Evolutionary conservation across 2,329 filamentous ascomycete genomes (phyloP).

Genomic region (Alternaria sp.): DNA sequence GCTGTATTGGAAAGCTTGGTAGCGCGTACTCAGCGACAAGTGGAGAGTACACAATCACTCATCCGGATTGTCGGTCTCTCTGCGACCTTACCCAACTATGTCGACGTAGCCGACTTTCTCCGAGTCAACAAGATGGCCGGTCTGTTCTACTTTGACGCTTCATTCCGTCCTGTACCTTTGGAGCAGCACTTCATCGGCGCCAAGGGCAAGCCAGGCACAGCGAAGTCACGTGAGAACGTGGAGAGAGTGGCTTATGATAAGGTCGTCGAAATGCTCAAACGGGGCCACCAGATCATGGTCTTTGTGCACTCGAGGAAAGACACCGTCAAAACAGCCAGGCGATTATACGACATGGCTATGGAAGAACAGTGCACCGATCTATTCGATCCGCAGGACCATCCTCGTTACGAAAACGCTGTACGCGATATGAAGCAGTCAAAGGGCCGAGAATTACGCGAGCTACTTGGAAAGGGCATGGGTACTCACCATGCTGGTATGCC

Average conservation of each 20-base stretch:
- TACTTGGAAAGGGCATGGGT: slow-evolving; percentile 88
- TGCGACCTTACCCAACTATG: slow-evolving; percentile 93
- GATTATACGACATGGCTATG: slow-evolving; percentile 82
- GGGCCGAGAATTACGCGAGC: slow-evolving; percentile 84
- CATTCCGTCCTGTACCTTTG: slow-evolving; percentile 92
- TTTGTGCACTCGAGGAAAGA: slow-evolving; percentile 98
- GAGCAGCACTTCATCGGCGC: slow-evolving; percentile 98
- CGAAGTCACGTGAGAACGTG: slow-evolving; percentile 84
- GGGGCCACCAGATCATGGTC: slow-evolving; percentile 98
- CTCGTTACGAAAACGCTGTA: slow-evolving; percentile 78
- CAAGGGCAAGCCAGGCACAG: slow-evolving; percentile 85
- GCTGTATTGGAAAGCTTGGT: slow-evolving; percentile 96
- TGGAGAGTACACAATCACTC: slow-evolving; percentile 95
- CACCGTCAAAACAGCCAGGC: slow-evolving; percentile 85
- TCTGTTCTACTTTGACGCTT: slow-evolving; percentile 95
- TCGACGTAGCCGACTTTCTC: slow-evolving; percentile 96
- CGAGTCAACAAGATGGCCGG: slow-evolving; percentile 93
- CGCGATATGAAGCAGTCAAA: slow-evolving; percentile 86
- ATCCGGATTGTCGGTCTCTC: slow-evolving; percentile 96
- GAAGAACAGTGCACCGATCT: slow-evolving; percentile 81
- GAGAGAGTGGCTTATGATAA: slow-evolving; percentile 92
- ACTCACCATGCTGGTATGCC: slow-evolving; percentile 98
- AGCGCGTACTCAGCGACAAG: slow-evolving; percentile 91
- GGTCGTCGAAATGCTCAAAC: slow-evolving; percentile 87
- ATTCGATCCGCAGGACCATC: slow-evolving; percentile 80